These are phyloP conservation scores for Fusarium sp. DNA, from an alignment of 2,329 filamentous ascomycete genomes.

Conservation along the genomic window DNA sequence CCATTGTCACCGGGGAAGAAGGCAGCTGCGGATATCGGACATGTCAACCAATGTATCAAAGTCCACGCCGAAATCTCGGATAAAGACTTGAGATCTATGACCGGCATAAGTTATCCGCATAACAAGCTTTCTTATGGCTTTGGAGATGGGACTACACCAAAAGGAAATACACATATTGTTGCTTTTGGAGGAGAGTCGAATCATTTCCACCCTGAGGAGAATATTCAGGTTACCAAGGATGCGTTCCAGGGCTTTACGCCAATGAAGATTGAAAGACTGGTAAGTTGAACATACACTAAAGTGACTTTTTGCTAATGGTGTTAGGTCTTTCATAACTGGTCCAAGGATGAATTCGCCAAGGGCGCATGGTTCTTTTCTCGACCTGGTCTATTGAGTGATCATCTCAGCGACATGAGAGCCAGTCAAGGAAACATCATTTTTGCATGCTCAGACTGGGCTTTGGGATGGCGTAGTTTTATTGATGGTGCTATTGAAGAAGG, in stretches of 20 bases:
- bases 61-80: conserved; percentile 59
- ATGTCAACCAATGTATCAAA: conserved; percentile 60
- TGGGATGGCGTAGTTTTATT: conserved; percentile 63
- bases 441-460: conserved; percentile 61
- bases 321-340: conserved; percentile 63
- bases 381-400: conserved; percentile 53
- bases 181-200: conserved; percentile 57
- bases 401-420: conserved; percentile 55
- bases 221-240: conserved; percentile 51
- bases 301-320: background rate
- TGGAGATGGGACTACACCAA: conserved; percentile 58
- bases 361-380: conserved; percentile 58
- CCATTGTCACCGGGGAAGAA: conserved; percentile 52
- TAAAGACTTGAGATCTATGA: conserved; percentile 57
- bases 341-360: conserved; percentile 59
- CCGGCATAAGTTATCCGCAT: conserved; percentile 56
- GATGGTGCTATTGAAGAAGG: conserved; percentile 64
- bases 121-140: conserved; percentile 58
- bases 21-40: conserved; percentile 53
- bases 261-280: conserved; percentile 48
- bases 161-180: conserved; percentile 61
- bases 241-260: conserved; percentile 52
- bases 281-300: background rate
- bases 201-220: conserved; percentile 58
- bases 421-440: conserved; percentile 60